Evolutionary conservation across 345 rosid genomes (phyloP).

Genomic region (Lenwebbia sp.): DNA sequence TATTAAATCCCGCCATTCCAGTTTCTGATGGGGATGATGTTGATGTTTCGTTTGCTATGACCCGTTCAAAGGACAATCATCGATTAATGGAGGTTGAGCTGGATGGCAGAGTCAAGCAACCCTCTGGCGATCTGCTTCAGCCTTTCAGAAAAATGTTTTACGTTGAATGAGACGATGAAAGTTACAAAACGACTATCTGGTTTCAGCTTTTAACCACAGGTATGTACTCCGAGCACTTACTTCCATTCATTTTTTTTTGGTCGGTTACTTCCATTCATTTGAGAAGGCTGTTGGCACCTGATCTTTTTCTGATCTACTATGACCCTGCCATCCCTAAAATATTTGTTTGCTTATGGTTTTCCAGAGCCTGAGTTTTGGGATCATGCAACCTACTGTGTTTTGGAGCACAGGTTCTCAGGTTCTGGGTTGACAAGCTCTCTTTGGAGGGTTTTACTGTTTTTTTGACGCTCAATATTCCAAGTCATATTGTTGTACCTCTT

Average conservation of each 20-base stretch:
- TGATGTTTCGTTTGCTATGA: conserved; percentile 58
- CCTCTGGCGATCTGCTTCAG: conserved; percentile 42
- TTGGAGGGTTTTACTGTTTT: not conserved
- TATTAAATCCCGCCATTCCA: conserved; percentile 36
- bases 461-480: not conserved
- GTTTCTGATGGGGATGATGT: conserved; percentile 50
- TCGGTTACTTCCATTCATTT: not conserved
- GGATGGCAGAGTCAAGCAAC: conserved; percentile 39
- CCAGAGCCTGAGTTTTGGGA: not conserved
- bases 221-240: not conserved
- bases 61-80: conserved; percentile 79
- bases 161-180: conserved; percentile 50
- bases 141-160: conserved; percentile 45
- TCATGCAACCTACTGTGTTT: not conserved
- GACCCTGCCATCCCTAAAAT: not conserved
- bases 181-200: not conserved
- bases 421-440: not conserved
- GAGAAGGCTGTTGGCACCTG: not conserved
- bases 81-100: conserved; percentile 83
- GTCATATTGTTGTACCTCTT: not conserved
- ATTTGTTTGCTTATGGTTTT: not conserved
- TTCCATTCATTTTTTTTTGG: too few species aligned
- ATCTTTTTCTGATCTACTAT: not conserved
- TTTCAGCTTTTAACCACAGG: not conserved
- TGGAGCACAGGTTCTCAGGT: not conserved